These are phyloP conservation scores for Corinectria fuckeliana DNA, from an alignment of 2,329 filamentous ascomycete species.

Conservation along the genomic window DNA sequence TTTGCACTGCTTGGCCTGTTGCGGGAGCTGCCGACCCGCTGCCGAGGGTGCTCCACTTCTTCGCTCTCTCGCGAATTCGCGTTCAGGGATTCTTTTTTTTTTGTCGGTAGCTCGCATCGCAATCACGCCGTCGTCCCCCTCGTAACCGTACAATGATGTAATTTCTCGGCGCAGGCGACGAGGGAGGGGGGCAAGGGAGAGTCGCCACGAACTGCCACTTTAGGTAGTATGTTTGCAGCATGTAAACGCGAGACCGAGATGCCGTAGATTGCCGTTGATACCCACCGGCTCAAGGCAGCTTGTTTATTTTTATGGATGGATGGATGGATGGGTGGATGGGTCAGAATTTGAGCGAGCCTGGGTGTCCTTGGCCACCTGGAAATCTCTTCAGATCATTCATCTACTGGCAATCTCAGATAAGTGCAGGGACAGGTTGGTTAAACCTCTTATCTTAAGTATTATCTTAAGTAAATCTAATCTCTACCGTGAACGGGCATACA, in stretches of 20 bases:
- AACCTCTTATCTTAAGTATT: neutral
- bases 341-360: neutral
- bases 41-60: conserved; percentile 7
- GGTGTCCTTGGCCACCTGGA: neutral
- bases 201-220: neutral
- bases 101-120: conserved; percentile 4
- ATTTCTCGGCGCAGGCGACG: conserved; percentile 27
- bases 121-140: neutral
- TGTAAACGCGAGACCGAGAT: neutral
- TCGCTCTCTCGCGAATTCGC: neutral
- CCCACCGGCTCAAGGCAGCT: conserved; percentile 4
- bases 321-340: no score
- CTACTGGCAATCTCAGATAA: neutral
- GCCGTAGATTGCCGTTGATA: conserved; percentile 14
- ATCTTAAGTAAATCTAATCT: conserved; percentile 9
- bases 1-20: no score
- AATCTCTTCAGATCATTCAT: conserved; percentile 14
- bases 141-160: conserved; percentile 34
- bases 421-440: neutral
- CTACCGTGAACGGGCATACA: neutral
- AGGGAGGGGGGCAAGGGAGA: neutral
- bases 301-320: neutral
- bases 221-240: neutral
- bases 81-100: conserved; percentile 4
- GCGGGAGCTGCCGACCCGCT: conserved; percentile 25